These are phyloP conservation scores for Tillandsia fasciculata DNA, from an alignment of 176 grass and related monocot genomes.

Conservation along the genomic window DNA sequence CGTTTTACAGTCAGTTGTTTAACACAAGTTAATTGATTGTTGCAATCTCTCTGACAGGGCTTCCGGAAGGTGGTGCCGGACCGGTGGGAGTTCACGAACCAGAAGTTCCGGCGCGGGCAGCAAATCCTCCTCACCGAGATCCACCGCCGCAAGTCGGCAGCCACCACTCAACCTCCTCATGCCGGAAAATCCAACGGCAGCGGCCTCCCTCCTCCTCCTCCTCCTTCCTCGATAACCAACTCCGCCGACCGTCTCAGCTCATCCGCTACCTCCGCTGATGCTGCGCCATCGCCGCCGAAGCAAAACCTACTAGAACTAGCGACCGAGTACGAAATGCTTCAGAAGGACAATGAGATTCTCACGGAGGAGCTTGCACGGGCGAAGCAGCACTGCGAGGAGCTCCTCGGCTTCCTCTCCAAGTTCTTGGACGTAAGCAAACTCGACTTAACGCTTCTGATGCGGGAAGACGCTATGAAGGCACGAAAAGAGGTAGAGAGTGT, in stretches of 20 bases:
- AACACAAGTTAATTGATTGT: too few relatives aligned
- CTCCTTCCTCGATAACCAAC: constrained; percentile 32
- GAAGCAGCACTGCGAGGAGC: constrained; percentile 52
- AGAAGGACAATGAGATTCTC: constrained; percentile 48
- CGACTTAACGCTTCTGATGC: constrained; percentile 43
- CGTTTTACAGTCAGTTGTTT: not conserved
- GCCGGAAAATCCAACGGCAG: constrained; percentile 20
- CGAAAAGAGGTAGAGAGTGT: not conserved
- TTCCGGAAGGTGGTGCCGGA: constrained; percentile 83
- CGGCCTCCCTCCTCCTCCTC: constrained; percentile 11
- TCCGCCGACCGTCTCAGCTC: constrained; percentile 35
- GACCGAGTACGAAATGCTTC: constrained; percentile 60
- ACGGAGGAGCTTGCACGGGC: constrained; percentile 39
- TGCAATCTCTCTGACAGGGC: constrained; percentile 29
- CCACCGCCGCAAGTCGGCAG: constrained; percentile 39
- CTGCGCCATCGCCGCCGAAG: constrained; percentile 3
- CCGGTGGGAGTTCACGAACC: constrained; percentile 87
- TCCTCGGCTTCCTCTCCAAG: constrained; percentile 59
- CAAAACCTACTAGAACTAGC: constrained; percentile 22
- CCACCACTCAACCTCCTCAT: not conserved
- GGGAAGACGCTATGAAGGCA: constrained; percentile 7
- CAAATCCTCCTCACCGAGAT: constrained; percentile 50
- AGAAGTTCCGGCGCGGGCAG: constrained; percentile 70
- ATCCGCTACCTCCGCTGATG: constrained; percentile 38
- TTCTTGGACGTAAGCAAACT: constrained; percentile 58